phyloP scores from a whole-genome alignment of 495 filamentous ascomycete species.

The Cladorrhinum samala region DNA sequence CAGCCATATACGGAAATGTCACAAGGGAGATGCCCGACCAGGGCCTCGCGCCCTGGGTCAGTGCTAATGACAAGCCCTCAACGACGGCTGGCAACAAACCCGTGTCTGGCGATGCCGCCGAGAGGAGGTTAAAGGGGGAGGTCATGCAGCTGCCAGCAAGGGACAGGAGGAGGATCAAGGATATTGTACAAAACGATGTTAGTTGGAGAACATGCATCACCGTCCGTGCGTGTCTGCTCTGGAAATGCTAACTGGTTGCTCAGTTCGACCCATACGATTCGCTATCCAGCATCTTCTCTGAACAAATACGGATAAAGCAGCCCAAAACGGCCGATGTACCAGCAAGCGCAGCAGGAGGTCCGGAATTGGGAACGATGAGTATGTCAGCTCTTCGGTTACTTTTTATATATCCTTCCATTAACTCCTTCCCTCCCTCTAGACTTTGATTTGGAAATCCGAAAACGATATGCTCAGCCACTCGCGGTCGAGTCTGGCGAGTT shows the following conservation, averaged over 20 bases:
- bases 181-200: conserved; percentile 53
- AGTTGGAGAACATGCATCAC: conserved; percentile 7
- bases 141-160: conserved; percentile 86
- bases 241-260: conserved; percentile 11
- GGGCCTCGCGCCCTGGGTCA: conserved; percentile 92
- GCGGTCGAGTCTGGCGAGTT: conserved; percentile 90
- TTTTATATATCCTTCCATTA: conserved; percentile 2
- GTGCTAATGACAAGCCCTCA: conserved; percentile 88
- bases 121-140: conserved; percentile 84
- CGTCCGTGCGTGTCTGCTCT: neutral
- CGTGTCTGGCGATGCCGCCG: conserved; percentile 78
- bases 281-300: conserved; percentile 56
- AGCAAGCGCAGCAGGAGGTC: conserved; percentile 67
- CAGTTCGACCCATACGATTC: conserved; percentile 64
- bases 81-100: conserved; percentile 67
- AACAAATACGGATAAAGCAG: conserved; percentile 64
- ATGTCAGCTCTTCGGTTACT: conserved; percentile 31
- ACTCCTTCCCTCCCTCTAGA: conserved; percentile 43
- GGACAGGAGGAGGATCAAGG: conserved; percentile 83
- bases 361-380: conserved; percentile 74
- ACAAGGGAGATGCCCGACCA: conserved; percentile 84
- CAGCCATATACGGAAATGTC: conserved; percentile 79
- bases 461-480: conserved; percentile 82
- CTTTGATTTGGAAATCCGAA: conserved; percentile 87
- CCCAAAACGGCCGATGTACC: conserved; percentile 65